Evolutionary conservation across 768 basidiomycete genomes (phyloP), one percentile per base, ranked within the genome.

Genomic region (Lenzites betulinus): DNA sequence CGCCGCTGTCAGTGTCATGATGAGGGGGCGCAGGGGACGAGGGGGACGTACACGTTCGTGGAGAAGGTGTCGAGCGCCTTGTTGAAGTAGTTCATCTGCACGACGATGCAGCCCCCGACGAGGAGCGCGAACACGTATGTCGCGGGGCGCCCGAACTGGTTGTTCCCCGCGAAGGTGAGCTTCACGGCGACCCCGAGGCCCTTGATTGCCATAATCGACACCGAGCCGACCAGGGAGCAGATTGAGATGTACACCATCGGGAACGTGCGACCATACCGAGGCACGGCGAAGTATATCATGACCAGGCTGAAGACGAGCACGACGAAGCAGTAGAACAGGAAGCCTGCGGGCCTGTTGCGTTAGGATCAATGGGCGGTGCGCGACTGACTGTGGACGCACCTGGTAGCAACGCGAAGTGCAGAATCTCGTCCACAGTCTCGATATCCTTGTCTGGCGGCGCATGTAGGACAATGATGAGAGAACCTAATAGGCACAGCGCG

Each of bases 171-270:
- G 59, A 98, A 78, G 0, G 95, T 98, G 57, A 99, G 83, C 75
- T 98, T 98, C 69, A 99, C 83, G 2, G 97, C 96, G 49, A 98
- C 88, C 43, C 97, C 97, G 69, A 99, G 93, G 49, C 95, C 96
- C 78, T 99, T 99, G 81, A 98, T 91, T 42, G 94, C 90, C 97
- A 99, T 98, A 75, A 98, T 87, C n/a, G 93, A 94, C 46, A 99
- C 86, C 25, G 93, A 95, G 13, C 97, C 97, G 46, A 94, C 94
- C 59, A 98, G 74, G 12, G 95, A 98, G 75, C 97, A 98, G 69
- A 99, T 96, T 25, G 95, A 95, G 63, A 98, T 84, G 76, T 97
- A 98, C 30, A 97, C 90, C 62, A 95, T 66, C 2, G 97, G 97
- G 63, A 89, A 94, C 58, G 86, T 83, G 44, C 89, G 89, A 30